Conservation (phyloP, 768 basidiomycete genomes). For the Auricularia sp. region DNA sequence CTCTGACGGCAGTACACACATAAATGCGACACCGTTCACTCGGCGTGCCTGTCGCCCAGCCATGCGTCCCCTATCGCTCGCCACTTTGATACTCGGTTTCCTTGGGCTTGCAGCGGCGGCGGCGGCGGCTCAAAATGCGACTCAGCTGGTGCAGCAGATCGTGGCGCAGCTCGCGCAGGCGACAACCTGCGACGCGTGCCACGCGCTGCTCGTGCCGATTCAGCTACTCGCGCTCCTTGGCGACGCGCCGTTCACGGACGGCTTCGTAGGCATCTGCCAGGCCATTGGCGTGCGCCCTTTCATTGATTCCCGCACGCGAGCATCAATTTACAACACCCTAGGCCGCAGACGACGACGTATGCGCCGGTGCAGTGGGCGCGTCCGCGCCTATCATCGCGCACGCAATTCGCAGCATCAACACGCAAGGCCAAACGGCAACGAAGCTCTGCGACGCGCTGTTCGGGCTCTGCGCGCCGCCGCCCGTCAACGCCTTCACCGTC, state of each 20-base stretch:
- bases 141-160: no score
- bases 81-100: no score
- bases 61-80: no score
- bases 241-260: slow-evolving; percentile 17
- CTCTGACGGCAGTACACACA: no score
- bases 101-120: no score
- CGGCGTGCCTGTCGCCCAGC: no score
- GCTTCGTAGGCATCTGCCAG: no score
- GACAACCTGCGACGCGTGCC: slow-evolving; percentile 42
- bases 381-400: slow-evolving; percentile 53
- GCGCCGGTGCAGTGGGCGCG: slow-evolving; percentile 37
- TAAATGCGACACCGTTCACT: no score
- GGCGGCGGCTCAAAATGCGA: no score
- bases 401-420: slow-evolving; percentile 39
- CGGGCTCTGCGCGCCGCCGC: slow-evolving; percentile 43
- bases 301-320: no score
- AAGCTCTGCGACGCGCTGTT: slow-evolving; percentile 47
- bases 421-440: slow-evolving; percentile 37
- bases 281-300: no score
- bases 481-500: slow-evolving; percentile 35
- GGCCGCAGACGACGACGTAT: slow-evolving; percentile 50
- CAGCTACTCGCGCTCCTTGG: slow-evolving; percentile 39
- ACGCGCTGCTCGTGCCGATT: slow-evolving; percentile 38
- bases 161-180: slow-evolving; percentile 28
- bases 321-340: slow-evolving; percentile 10